phyloP scores from a whole-genome alignment of 1,284 basidiomycete genomes.

The Boletus sp. region DNA sequence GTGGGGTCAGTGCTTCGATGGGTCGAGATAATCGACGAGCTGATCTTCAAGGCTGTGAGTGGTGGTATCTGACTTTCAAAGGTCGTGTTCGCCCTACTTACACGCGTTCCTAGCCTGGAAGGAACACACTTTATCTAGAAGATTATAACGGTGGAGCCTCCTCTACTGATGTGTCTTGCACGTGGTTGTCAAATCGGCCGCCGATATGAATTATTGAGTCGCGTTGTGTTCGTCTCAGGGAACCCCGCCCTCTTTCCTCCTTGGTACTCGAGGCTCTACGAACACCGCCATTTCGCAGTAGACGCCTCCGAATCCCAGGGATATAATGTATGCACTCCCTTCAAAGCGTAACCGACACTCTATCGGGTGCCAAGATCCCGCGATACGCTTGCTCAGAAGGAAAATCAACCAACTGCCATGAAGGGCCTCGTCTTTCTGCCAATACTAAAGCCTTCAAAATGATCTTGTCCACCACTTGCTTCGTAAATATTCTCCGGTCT shows the following conservation, averaged over 20 bases:
- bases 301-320: neutral
- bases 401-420: neutral
- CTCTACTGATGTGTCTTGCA: slow-evolving; percentile 1
- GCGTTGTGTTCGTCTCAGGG: neutral
- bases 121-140: neutral
- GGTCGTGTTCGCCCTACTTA: neutral
- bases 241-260: no score
- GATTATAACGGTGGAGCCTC: neutral
- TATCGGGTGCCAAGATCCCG: neutral
- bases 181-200: slow-evolving; percentile 1
- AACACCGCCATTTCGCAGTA: neutral
- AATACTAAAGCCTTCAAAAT: neutral
- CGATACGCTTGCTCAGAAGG: neutral
- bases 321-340: neutral
- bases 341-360: neutral
- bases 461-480: no score
- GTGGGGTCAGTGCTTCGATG: neutral
- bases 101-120: neutral
- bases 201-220: no score
- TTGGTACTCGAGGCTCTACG: neutral
- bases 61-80: neutral
- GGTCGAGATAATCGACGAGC: neutral
- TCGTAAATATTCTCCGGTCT: neutral
- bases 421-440: neutral
- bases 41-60: slow-evolving; percentile 1